Base-by-base conservation (phyloP, 2,329 filamentous ascomycete species). In the Fusarium compactum region DNA sequence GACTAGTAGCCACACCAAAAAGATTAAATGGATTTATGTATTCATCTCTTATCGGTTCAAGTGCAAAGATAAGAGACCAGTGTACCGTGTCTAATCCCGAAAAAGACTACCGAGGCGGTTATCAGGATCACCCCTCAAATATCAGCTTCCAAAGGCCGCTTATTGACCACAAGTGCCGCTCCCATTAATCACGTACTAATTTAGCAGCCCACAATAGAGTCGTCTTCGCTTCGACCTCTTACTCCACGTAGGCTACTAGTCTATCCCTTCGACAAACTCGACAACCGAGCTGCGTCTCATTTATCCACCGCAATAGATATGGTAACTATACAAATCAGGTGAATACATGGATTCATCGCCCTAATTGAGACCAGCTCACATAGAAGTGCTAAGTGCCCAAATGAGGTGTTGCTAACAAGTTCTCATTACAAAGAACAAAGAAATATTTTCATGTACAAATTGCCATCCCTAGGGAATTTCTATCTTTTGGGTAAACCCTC, bases 21-120 rank as follows among this genome's bases (percentile, higher is more conserved):
- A 38, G 10, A 11, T n/a, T 1, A 38, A 38, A 3, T n/a, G 9
- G 4, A 2, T 3, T 38, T 11, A n/a, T 38, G 10, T 38, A 7
- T n/a, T 12, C 0, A 18, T 5, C 6, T 11, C 4, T 0, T 12
- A 2, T 7, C 6, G 1, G 18, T 5, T 38, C 10, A n/a, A 9
- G 9, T 38, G 6, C 11, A 4, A 38, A n/a, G 18, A 7, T 7
- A n/a, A 11, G 34, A 38, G 3, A n/a, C 10, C 18, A 6, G 6
- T n/a, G 18, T n/a, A 12, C 18, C 18, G 18, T 38, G 18, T 12
- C 6, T 0, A 7, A 4, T n/a, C 18, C 34, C 34, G 34, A 38
- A 7, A 3, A 38, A 0, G n/a, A 38, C 34, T 38, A 8, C 34
- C 34, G 34, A n/a, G 3, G 34, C 3, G 34, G 10, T n/a, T 38